Evolutionary conservation across 2,329 filamentous ascomycete species (phyloP), one percentile per base, ranked within the genome.

Genomic region (Aspergillus quadrilineatus): DNA sequence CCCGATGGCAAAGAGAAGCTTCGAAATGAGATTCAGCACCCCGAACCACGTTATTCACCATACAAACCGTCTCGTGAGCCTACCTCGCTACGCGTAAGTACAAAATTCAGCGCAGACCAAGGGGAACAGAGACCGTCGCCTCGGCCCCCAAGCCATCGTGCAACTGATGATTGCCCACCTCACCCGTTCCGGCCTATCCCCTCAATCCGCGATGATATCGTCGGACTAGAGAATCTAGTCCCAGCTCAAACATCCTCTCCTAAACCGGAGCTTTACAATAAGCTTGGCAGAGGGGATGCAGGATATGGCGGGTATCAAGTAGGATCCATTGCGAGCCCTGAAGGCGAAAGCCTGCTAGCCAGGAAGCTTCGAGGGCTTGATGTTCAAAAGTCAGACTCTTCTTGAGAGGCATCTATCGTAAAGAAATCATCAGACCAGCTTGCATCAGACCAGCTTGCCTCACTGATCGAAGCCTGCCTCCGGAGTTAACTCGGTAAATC

Each of bases 1-100:
- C 93, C 94, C 0, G 94, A 97, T 65, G 93, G 91, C 41, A 96
- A 97, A 70, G 93, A 97, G 74, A 93, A 88, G 68, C 80, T 99
- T 39, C 83, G 88, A 32, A 97, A 95, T 67, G 94, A 99, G 71
- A 88, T 93, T 4, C 92, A 94, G 37, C 82, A 89, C 58, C 93
- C 93, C 0, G 92, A 97, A 64, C 94, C 94, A 17, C 85, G 87
- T 17, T 99, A 91, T 70, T 90, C 87, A 54, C 81, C 87, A 1
- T 97, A 96, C 77, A 96, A 92, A 70, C 84, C 89, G 1, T 69
- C 69, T 10, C 76, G 76, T 55, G 80, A 82, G 63, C 74, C 77
- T 17, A 69, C 62, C 0, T 39, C 64, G 1, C 68, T 71, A 4
- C 75, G 72, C 47, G 72, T 78, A 2, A 80, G 75, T 34, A 77